Percentiles rank a stretch among this genome's conserved stretches.
These are phyloP conservation scores for Epichloe sibirici DNA, from an alignment of 2,329 filamentous ascomycete species.

Conservation along the genomic window DNA sequence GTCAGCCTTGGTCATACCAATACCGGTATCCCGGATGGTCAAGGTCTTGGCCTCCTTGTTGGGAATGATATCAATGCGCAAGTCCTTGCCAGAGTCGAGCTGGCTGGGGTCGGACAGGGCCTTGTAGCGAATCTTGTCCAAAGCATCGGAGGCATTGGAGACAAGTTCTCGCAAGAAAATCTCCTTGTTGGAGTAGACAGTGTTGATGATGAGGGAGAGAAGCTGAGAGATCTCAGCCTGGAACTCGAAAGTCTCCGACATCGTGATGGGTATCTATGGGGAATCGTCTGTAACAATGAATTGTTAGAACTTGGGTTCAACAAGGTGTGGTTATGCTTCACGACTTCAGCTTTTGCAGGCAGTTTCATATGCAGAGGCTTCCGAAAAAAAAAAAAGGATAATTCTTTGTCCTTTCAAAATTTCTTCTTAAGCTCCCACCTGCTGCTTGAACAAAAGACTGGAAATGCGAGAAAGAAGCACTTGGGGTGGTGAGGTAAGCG, in stretches of 20 bases:
- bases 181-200: slow-evolving; percentile 99
- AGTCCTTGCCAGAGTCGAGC: slow-evolving; percentile 94
- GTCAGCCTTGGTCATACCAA: slow-evolving; percentile 99
- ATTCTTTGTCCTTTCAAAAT: background rate
- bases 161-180: slow-evolving; percentile 98
- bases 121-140: slow-evolving; percentile 99
- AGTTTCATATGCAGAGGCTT: background rate
- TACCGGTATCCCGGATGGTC: slow-evolving; percentile 95
- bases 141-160: slow-evolving; percentile 96
- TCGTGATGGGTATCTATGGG: slow-evolving; percentile 42
- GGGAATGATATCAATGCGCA: slow-evolving; percentile 97
- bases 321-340: background rate
- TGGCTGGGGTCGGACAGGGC: slow-evolving; percentile 92
- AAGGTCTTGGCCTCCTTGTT: slow-evolving; percentile 96
- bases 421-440: background rate
- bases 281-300: slow-evolving; percentile 9
- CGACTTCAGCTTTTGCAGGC: background rate
- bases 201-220: slow-evolving; percentile 99
- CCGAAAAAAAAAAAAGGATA: background rate
- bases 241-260: slow-evolving; percentile 99
- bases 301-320: background rate
- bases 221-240: slow-evolving; percentile 99
- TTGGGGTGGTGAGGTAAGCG: background rate
- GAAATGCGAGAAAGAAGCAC: background rate
- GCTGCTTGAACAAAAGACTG: background rate